Conservation (phyloP, 306 rosid genomes). For the Dryas drummondii region DNA sequence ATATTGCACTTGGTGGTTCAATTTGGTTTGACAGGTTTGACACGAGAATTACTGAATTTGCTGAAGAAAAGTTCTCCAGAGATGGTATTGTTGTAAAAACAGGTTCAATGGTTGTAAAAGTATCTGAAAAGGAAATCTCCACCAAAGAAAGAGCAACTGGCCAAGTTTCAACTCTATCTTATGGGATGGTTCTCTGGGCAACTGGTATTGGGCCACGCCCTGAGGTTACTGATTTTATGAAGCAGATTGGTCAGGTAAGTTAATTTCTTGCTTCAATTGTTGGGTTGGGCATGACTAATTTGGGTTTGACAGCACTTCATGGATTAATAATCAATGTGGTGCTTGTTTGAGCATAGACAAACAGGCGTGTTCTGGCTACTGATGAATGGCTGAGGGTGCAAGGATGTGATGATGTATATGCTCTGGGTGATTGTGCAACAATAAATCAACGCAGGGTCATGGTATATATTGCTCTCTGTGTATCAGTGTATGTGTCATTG, state of each 20-base stretch:
- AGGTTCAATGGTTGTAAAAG: slow-evolving; percentile 66
- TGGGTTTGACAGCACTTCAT: neutral
- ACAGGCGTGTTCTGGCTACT: slow-evolving; percentile 57
- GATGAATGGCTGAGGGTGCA: slow-evolving; percentile 80
- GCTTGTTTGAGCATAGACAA: slow-evolving; percentile 39
- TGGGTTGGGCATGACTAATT: neutral
- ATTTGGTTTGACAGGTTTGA: slow-evolving; percentile 56
- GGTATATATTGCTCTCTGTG: slow-evolving; percentile 40
- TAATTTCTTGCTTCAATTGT: neutral
- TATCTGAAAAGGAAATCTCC: slow-evolving; percentile 59
- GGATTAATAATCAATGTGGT: neutral
- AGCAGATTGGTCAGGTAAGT: slow-evolving; percentile 80
- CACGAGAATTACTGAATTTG: slow-evolving; percentile 72
- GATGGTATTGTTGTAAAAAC: slow-evolving; percentile 73
- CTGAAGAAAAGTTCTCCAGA: slow-evolving; percentile 70
- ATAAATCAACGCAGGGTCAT: slow-evolving; percentile 65
- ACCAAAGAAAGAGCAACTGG: slow-evolving; percentile 64
- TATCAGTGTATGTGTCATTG: neutral
- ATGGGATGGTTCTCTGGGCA: slow-evolving; percentile 82
- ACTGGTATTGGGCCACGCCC: slow-evolving; percentile 76
- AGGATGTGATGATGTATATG: slow-evolving; percentile 56
- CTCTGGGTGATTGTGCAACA: slow-evolving; percentile 82
- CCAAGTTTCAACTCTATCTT: slow-evolving; percentile 48
- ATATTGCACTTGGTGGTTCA: neutral
- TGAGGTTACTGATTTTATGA: slow-evolving; percentile 65